A percentile compares a stretch with the other conserved stretches of the same genome.
Evolutionary conservation across 495 filamentous ascomycete genomes (phyloP).

Genomic region (Neurospora sp.): DNA sequence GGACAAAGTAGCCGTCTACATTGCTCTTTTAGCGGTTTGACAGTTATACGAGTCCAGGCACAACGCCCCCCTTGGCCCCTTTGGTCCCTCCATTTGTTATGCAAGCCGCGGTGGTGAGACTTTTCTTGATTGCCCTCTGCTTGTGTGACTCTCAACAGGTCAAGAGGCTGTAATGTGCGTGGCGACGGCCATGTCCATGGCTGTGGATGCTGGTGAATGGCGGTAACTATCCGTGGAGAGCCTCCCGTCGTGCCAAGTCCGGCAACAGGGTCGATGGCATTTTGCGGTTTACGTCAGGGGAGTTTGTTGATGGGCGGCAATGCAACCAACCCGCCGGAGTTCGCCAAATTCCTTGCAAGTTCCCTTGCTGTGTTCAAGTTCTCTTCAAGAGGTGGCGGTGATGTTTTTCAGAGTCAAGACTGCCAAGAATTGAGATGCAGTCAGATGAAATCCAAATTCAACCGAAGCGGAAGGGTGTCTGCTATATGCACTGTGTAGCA

Average conservation of each 20-base stretch:
- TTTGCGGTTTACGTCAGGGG: background rate
- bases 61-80: background rate
- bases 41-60: background rate
- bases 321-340: background rate
- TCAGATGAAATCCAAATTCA: background rate
- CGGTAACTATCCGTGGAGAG: background rate
- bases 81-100: background rate
- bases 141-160: background rate
- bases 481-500: background rate
- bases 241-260: background rate
- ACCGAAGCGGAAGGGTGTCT: background rate
- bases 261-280: background rate
- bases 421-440: background rate
- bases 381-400: background rate
- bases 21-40: background rate
- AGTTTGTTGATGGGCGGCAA: background rate
- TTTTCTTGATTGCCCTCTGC: background rate
- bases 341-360: background rate
- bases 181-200: background rate
- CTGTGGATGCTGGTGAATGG: background rate
- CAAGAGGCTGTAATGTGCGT: background rate
- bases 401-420: background rate
- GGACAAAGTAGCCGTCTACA: background rate
- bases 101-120: background rate
- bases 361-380: background rate